These are phyloP conservation scores for Leucoagaricus sp. DNA, from an alignment of 1,284 basidiomycete species.

Conservation along the genomic window DNA sequence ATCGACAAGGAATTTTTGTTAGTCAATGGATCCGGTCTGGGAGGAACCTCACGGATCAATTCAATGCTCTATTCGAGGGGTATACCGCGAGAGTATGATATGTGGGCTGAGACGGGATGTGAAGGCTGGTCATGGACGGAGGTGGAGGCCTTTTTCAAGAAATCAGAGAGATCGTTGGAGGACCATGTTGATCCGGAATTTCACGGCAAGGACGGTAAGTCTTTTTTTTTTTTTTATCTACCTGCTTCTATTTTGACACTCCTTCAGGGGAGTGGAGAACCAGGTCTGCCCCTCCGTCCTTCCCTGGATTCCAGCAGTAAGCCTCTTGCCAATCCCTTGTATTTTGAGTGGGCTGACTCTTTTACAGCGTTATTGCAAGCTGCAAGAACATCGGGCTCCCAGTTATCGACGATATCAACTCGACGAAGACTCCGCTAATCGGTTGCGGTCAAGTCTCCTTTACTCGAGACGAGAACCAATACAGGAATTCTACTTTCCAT, in stretches of 20 bases:
- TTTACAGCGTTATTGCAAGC: neutral
- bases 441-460: slow-evolving; percentile 3
- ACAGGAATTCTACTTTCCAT: slow-evolving; percentile 4
- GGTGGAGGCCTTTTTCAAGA: slow-evolving; percentile 6
- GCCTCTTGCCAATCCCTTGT: neutral
- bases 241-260: neutral
- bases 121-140: slow-evolving; percentile 9
- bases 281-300: neutral
- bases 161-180: slow-evolving; percentile 7
- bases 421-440: neutral
- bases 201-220: slow-evolving; percentile 8
- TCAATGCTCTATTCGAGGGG: slow-evolving; percentile 9
- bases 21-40: slow-evolving; percentile 4
- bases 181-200: neutral
- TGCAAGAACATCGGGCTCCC: slow-evolving; percentile 4
- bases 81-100: slow-evolving; percentile 4
- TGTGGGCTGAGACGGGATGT: slow-evolving; percentile 8
- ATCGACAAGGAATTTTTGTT: neutral
- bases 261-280: neutral
- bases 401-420: slow-evolving; percentile 6
- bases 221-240: too few species aligned
- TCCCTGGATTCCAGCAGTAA: neutral
- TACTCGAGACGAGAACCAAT: slow-evolving; percentile 8
- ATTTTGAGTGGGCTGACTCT: neutral
- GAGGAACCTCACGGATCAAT: slow-evolving; percentile 9